Evolutionary conservation across 1,284 basidiomycete species (phyloP).

Genomic region (Laetiporus sulphureus): DNA sequence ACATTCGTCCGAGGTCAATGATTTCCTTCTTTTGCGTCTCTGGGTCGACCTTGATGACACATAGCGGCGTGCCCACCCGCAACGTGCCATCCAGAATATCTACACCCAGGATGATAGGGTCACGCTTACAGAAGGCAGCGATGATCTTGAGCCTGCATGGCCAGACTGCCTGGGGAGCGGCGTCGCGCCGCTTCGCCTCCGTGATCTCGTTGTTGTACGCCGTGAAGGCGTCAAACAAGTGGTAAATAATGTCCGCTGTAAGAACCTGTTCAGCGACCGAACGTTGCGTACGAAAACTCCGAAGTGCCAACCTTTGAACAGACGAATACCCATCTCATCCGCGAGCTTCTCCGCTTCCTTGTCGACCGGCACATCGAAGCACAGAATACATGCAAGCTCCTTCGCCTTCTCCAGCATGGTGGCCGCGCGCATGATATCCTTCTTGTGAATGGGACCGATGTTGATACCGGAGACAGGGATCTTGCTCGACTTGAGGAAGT

Average conservation of each 20-base stretch:
- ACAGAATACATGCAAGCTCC: conserved; percentile 92
- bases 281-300: neutral
- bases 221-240: conserved; percentile 96
- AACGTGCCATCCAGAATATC: conserved; percentile 93
- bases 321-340: conserved; percentile 87
- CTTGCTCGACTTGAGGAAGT: conserved; percentile 93
- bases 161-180: conserved; percentile 95
- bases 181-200: conserved; percentile 90
- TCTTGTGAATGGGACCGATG: conserved; percentile 97
- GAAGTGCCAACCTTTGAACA: conserved; percentile 77
- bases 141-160: conserved; percentile 92
- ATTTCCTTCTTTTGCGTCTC: conserved; percentile 87
- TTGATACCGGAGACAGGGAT: conserved; percentile 98
- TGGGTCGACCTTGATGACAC: conserved; percentile 88
- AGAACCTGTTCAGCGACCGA: conserved; percentile 2
- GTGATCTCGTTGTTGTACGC: conserved; percentile 92
- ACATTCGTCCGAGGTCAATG: conserved; percentile 93
- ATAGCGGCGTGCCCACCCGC: conserved; percentile 93
- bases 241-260: conserved; percentile 95
- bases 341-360: conserved; percentile 90
- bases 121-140: conserved; percentile 91
- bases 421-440: conserved; percentile 88
- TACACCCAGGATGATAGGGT: conserved; percentile 96
- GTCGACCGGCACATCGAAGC: conserved; percentile 94
- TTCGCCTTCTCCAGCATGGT: conserved; percentile 97